phyloP scores from a whole-genome alignment of 179 eudicot genomes.

The Silene coronaria region DNA sequence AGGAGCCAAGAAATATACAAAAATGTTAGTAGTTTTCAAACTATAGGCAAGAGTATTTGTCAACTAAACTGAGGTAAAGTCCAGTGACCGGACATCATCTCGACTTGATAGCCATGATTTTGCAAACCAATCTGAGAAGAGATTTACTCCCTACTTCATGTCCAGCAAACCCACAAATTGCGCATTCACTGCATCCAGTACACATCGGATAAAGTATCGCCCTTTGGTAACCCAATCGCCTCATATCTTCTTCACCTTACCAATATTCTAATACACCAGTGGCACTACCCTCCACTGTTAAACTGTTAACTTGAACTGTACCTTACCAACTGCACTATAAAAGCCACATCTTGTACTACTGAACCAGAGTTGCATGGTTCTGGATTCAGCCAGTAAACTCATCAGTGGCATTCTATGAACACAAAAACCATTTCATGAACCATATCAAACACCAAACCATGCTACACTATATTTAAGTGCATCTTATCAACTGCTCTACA shows the following conservation, averaged over 20 bases:
- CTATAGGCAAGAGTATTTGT: slow-evolving; percentile 27
- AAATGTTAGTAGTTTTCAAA: slow-evolving; percentile 25
- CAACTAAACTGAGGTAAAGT: slow-evolving; percentile 24
- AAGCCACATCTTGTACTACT: slow-evolving; percentile 12
- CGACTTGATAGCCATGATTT: slow-evolving; percentile 15
- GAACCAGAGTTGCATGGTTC: too few relatives aligned
- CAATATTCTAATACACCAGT: slow-evolving; percentile 15
- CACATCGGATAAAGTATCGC: slow-evolving; percentile 14
- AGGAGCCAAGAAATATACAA: slow-evolving; percentile 47
- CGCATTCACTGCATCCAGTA: slow-evolving; percentile 5
- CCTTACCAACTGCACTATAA: neutral
- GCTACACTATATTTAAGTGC: neutral
- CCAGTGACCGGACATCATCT: slow-evolving; percentile 13
- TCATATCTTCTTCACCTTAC: slow-evolving; percentile 21
- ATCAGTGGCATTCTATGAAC: neutral
- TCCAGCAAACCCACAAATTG: slow-evolving; percentile 18
- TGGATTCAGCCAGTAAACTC: too few relatives aligned
- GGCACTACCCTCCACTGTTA: slow-evolving; percentile 20
- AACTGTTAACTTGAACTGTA: slow-evolving; percentile 10
- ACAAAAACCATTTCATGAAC: neutral
- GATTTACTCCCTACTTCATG: slow-evolving; percentile 19
- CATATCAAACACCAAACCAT: neutral
- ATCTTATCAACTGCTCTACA: slow-evolving; percentile 9
- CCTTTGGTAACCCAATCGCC: neutral
- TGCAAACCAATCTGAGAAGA: slow-evolving; percentile 17